phyloP scores from a whole-genome alignment of 2,329 filamentous ascomycete genomes.

The Aurifilum marmelostoma region DNA sequence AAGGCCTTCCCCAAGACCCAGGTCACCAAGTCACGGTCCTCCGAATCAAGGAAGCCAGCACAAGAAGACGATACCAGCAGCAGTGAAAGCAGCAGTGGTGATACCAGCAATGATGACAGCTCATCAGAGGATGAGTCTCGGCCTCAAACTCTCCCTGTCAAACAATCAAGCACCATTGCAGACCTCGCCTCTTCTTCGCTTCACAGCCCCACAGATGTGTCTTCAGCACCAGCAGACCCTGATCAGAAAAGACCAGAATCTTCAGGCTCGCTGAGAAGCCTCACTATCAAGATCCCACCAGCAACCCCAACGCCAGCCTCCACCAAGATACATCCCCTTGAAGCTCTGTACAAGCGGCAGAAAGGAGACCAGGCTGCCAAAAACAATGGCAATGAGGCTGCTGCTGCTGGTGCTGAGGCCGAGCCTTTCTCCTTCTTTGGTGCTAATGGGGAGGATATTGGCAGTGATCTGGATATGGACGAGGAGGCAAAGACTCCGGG shows the following conservation, averaged over 20 bases:
- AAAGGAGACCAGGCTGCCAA: slow-evolving; percentile 47
- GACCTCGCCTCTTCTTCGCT: not conserved
- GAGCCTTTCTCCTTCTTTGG: slow-evolving; percentile 80
- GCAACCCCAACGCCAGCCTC: slow-evolving; percentile 47
- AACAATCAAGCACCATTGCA: not conserved
- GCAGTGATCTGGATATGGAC: slow-evolving; percentile 40
- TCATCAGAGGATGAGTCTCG: slow-evolving; percentile 30
- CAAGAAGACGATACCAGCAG: slow-evolving; percentile 35
- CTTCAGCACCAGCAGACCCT: slow-evolving; percentile 30
- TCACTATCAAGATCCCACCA: slow-evolving; percentile 60
- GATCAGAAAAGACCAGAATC: slow-evolving; percentile 51
- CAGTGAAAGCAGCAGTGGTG: slow-evolving; percentile 9
- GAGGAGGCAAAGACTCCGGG: slow-evolving; percentile 47
- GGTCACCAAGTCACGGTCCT: slow-evolving; percentile 23
- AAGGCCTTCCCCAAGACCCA: slow-evolving; percentile 34
- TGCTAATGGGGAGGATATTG: slow-evolving; percentile 50
- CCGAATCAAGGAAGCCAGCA: slow-evolving; percentile 15
- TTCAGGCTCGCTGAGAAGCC: slow-evolving; percentile 51
- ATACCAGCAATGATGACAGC: slow-evolving; percentile 28
- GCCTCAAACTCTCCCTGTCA: not conserved
- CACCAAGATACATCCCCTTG: slow-evolving; percentile 75
- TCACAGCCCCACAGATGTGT: not conserved
- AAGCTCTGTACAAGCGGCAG: slow-evolving; percentile 85
- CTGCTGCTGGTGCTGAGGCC: slow-evolving; percentile 47
- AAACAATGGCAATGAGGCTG: slow-evolving; percentile 35